Evolutionary conservation across 2,329 filamentous ascomycete species (phyloP).

Genomic region (Sporothrix globosa): DNA sequence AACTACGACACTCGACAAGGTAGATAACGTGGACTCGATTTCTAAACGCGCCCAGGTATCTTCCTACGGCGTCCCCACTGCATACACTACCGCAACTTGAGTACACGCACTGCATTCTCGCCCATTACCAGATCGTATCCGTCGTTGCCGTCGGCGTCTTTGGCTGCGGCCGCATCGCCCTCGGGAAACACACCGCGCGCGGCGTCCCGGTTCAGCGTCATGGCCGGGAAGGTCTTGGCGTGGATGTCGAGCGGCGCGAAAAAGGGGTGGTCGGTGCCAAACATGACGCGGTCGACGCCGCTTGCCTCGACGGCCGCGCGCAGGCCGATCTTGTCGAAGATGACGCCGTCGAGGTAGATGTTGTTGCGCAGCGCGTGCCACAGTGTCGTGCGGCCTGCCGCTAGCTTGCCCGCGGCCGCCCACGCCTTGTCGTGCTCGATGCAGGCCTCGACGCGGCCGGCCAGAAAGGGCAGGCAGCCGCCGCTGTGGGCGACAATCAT

Average conservation of each 20-base stretch:
- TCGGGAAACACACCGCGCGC: slow-evolving; percentile 36
- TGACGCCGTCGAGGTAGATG: slow-evolving; percentile 80
- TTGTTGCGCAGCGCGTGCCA: slow-evolving; percentile 66
- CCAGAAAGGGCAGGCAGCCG: slow-evolving; percentile 80
- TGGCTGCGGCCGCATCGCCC: background rate
- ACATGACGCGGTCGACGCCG: slow-evolving; percentile 69
- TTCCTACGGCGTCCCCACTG: background rate
- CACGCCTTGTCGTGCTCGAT: slow-evolving; percentile 77
- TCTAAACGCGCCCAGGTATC: background rate
- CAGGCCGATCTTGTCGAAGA: slow-evolving; percentile 72
- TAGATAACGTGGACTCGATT: background rate
- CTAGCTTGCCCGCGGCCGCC: slow-evolving; percentile 61
- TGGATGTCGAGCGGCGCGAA: slow-evolving; percentile 67
- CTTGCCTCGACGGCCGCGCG: slow-evolving; percentile 67
- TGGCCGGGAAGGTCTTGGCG: slow-evolving; percentile 63
- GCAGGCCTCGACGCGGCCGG: slow-evolving; percentile 80
- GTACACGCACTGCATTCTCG: slow-evolving; percentile 30
- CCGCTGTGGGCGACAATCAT: slow-evolving; percentile 82
- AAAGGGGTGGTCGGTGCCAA: slow-evolving; percentile 80
- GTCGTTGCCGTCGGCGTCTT: slow-evolving; percentile 18
- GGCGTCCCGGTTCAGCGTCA: slow-evolving; percentile 67
- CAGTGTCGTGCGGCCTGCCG: slow-evolving; percentile 50
- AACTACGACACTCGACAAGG: no score
- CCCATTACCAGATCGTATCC: slow-evolving; percentile 31
- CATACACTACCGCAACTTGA: slow-evolving; percentile 22